Conservation (phyloP, 352 stramenopile genomes). For the Thalassiosira hispida region DNA sequence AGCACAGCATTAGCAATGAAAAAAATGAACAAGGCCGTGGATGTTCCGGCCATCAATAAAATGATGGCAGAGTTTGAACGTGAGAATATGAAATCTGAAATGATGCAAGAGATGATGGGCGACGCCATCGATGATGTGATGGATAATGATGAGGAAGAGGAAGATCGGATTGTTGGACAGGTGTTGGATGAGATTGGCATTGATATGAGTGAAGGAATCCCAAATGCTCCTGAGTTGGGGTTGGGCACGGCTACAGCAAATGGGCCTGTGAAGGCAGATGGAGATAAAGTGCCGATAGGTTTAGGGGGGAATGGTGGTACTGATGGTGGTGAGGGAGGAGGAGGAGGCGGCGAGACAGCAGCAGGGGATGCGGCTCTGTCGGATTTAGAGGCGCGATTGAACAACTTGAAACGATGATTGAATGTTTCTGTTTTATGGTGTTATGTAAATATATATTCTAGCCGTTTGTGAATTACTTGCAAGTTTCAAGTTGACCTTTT, state of each 20-base stretch:
- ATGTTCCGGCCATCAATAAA: conserved; percentile 94
- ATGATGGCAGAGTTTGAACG: conserved; percentile 98
- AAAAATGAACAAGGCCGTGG: conserved; percentile 89
- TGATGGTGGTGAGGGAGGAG: conserved; percentile 47
- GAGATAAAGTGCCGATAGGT: conserved; percentile 74
- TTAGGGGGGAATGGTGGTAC: conserved; percentile 39
- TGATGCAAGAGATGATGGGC: conserved; percentile 97
- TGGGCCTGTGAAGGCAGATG: conserved; percentile 60
- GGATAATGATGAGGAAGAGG: conserved; percentile 95
- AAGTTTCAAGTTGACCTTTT: too few relatives aligned
- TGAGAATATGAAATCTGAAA: conserved; percentile 97
- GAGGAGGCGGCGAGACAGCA: too few relatives aligned
- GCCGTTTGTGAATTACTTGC: too few relatives aligned
- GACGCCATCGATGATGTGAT: conserved; percentile 97
- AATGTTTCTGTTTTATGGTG: conserved; percentile 4
- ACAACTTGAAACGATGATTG: conserved; percentile 91
- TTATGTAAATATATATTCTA: too few relatives aligned
- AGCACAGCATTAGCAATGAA: conserved; percentile 87
- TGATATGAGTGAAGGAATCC: conserved; percentile 91
- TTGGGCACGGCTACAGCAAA: conserved; percentile 50
- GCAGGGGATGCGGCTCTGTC: conserved; percentile 87
- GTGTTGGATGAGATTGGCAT: conserved; percentile 98
- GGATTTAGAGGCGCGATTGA: conserved; percentile 95
- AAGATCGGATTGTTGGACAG: conserved; percentile 95
- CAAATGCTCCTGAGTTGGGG: conserved; percentile 86